Percentiles rank a stretch among this genome's conserved stretches.
Evolutionary conservation across 805 yeast genomes (phyloP).

Genomic region (Komagataella kurtzmanii): DNA sequence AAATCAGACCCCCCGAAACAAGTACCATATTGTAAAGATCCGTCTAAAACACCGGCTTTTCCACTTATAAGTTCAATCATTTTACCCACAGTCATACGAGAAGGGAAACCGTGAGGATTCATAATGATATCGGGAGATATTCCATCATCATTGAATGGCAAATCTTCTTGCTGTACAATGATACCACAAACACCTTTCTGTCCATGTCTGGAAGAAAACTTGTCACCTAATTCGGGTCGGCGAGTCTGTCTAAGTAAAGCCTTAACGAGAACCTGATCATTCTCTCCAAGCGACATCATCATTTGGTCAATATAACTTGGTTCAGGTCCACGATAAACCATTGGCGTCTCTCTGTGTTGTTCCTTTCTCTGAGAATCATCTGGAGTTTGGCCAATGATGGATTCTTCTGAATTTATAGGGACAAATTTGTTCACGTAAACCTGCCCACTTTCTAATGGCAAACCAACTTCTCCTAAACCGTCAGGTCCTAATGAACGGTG

Average conservation of each 20-base stretch:
- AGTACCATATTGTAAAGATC: slow-evolving; percentile 88
- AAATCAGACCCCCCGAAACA: slow-evolving; percentile 97
- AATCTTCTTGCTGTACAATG: slow-evolving; percentile 91
- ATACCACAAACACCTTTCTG: slow-evolving; percentile 99
- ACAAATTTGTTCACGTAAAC: slow-evolving; percentile 88
- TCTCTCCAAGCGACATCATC: slow-evolving; percentile 91
- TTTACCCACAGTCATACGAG: slow-evolving; percentile 99
- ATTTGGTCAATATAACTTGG: slow-evolving; percentile 94
- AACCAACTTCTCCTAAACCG: slow-evolving; percentile 95
- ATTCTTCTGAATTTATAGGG: slow-evolving; percentile 73
- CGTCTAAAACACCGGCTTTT: slow-evolving; percentile 93
- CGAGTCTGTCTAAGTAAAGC: slow-evolving; percentile 89
- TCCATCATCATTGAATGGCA: slow-evolving; percentile 92
- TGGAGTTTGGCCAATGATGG: slow-evolving; percentile 25
- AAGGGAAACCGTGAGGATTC: slow-evolving; percentile 99
- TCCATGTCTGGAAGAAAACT: slow-evolving; percentile 95
- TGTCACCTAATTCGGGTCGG: slow-evolving; percentile 95
- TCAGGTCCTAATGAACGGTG: slow-evolving; percentile 85
- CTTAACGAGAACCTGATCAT: slow-evolving; percentile 88
- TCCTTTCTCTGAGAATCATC: slow-evolving; percentile 23
- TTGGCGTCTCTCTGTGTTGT: slow-evolving; percentile 79
- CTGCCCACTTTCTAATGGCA: slow-evolving; percentile 82
- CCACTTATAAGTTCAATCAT: slow-evolving; percentile 95
- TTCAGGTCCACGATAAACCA: slow-evolving; percentile 87
- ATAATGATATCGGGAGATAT: slow-evolving; percentile 89